phyloP scores from a whole-genome alignment of 768 basidiomycete species.

The Podaxis carcinomalis region DNA sequence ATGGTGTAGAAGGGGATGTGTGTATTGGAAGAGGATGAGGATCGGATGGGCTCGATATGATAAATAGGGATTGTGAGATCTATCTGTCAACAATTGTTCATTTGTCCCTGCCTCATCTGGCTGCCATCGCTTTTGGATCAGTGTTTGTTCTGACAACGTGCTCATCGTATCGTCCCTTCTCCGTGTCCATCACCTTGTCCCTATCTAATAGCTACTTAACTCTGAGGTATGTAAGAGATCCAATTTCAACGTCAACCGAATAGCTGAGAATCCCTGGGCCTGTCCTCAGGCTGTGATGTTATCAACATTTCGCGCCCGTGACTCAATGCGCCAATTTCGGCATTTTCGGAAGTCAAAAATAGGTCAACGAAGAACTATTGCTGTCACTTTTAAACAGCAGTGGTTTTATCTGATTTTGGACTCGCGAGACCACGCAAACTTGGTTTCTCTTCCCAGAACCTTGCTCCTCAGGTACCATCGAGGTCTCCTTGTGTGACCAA shows the following conservation, averaged over 20 bases:
- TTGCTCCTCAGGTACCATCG: background rate
- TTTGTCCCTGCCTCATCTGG: background rate
- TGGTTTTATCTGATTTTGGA: background rate
- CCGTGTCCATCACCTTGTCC: background rate
- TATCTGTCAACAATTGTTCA: constrained; percentile 7
- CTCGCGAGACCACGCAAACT: background rate
- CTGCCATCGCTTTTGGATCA: background rate
- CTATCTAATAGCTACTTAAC: background rate
- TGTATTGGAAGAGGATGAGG: constrained; percentile 5
- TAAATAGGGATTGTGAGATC: constrained; percentile 11
- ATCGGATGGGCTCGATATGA: constrained; percentile 13
- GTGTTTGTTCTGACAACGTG: background rate
- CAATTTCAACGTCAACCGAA: background rate
- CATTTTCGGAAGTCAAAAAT: background rate
- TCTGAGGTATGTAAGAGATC: background rate
- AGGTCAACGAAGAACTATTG: background rate
- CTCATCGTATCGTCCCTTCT: background rate
- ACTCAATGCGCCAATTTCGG: too few relatives aligned
- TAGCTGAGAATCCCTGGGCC: too few relatives aligned
- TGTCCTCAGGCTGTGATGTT: too few relatives aligned
- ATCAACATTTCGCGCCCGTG: too few relatives aligned
- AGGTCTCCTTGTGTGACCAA: background rate
- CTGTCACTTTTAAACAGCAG: background rate
- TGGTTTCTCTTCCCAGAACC: background rate
- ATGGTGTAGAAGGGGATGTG: background rate